Evolutionary conservation across 495 filamentous ascomycete species (phyloP).

Genomic region (Friedmanniomyces simplex): DNA sequence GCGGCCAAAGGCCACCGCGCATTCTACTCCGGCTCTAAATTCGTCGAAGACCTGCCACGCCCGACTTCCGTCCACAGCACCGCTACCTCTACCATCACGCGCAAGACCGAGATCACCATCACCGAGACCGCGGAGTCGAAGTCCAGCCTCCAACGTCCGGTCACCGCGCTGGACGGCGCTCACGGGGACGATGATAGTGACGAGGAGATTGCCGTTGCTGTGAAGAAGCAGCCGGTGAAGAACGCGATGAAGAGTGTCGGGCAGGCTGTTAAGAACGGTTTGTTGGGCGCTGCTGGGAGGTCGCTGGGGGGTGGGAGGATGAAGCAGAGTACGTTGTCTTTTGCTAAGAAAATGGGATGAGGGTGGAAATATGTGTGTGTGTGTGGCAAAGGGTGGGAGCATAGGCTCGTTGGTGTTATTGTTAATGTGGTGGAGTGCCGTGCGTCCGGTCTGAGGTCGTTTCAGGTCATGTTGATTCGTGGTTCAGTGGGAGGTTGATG

Average conservation of each 20-base stretch:
- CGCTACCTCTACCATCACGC: constrained; percentile 1
- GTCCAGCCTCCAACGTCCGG: neutral
- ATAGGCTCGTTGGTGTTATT: too few species aligned
- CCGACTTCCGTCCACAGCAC: neutral
- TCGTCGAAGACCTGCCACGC: constrained; percentile 1
- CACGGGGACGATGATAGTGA: neutral
- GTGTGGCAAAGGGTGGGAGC: neutral
- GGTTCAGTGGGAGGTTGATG: too few species aligned
- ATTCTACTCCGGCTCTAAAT: neutral
- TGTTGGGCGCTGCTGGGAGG: neutral
- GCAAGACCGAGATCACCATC: constrained; percentile 7
- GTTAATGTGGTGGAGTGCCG: too few species aligned
- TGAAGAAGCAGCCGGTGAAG: neutral
- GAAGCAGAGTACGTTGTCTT: constrained; percentile 18
- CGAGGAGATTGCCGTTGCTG: neutral
- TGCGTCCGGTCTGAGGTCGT: too few species aligned
- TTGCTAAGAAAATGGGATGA: constrained; percentile 7
- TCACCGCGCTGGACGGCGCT: neutral
- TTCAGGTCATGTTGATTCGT: too few species aligned
- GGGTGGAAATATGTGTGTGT: neutral
- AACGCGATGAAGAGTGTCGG: constrained; percentile 11
- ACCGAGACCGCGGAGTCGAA: neutral
- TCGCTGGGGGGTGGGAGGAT: neutral
- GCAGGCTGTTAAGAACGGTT: constrained; percentile 11
- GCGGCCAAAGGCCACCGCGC: neutral